Conservation (phyloP, 2,329 filamentous ascomycete genomes). For the Fusarium camptoceras region DNA sequence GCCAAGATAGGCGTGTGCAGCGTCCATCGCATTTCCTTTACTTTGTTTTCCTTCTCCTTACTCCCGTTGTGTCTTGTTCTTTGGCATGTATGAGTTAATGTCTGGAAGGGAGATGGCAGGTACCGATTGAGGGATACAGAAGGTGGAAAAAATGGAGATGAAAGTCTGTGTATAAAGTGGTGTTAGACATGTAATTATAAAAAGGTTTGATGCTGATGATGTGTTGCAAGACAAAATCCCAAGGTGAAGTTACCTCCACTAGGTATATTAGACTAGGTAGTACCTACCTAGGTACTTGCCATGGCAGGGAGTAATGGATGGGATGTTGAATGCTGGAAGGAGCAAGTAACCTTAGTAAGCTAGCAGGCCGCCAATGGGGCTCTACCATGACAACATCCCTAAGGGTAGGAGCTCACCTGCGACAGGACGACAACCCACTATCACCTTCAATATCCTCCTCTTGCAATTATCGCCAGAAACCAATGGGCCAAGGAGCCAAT, state of each 20-base stretch:
- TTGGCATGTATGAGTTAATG: constrained; percentile 1
- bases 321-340: constrained; percentile 7
- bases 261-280: not conserved
- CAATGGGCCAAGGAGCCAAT: constrained; percentile 40
- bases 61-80: not conserved
- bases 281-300: not conserved
- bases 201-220: not conserved
- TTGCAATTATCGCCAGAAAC: constrained; percentile 28
- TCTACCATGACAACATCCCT: constrained; percentile 32
- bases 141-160: not conserved
- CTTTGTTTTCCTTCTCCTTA: not conserved
- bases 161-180: not conserved
- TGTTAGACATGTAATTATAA: not conserved
- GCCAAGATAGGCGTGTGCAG: not conserved
- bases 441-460: constrained; percentile 26
- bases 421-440: constrained; percentile 31
- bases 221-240: not conserved
- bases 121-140: not conserved
- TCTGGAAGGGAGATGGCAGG: not conserved
- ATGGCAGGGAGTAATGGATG: not conserved
- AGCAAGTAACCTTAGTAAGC: constrained; percentile 33
- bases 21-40: not conserved
- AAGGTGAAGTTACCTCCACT: not conserved
- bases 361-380: constrained; percentile 22
- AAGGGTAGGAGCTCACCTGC: constrained; percentile 36